phyloP scores from a whole-genome alignment of 306 rosid genomes.

The Parietaria judaica region DNA sequence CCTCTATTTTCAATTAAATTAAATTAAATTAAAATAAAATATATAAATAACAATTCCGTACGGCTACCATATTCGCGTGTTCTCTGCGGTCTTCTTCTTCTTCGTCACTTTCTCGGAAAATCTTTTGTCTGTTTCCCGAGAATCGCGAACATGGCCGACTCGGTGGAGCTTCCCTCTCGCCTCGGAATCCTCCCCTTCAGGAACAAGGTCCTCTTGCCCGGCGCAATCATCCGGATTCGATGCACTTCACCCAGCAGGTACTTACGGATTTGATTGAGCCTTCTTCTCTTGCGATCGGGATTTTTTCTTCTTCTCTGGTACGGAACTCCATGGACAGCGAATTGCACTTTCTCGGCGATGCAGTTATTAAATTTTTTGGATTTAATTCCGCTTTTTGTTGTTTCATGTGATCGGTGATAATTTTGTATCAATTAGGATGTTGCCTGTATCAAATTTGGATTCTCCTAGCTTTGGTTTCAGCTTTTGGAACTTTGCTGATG shows the following conservation, averaged over 20 bases:
- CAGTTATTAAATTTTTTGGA: not conserved
- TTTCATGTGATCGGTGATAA: not conserved
- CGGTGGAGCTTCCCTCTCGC: slow-evolving; percentile 85
- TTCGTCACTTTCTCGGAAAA: not conserved
- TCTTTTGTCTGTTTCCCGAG: slow-evolving; percentile 6
- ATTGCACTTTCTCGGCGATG: not conserved
- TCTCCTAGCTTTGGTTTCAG: not conserved
- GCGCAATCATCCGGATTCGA: slow-evolving; percentile 93
- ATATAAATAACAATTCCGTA: not conserved
- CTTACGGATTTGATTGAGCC: not conserved
- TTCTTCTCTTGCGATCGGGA: not conserved
- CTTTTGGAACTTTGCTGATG: not conserved
- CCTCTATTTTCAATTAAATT: not conserved
- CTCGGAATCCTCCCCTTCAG: slow-evolving; percentile 94
- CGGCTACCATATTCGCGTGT: not conserved
- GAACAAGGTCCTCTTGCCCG: slow-evolving; percentile 93
- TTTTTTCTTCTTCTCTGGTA: not conserved
- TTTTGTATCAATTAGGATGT: too few relatives aligned
- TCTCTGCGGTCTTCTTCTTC: not conserved
- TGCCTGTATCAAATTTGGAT: not conserved
- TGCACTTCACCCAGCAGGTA: slow-evolving; percentile 97
- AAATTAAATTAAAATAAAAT: not conserved
- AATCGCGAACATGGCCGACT: slow-evolving; percentile 61
- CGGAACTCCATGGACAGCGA: not conserved
- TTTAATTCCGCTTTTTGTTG: not conserved